A percentile compares a stretch with the other conserved stretches of the same genome.
phyloP scores from a whole-genome alignment of 495 filamentous ascomycete species.

The Neurospora intermedia region DNA sequence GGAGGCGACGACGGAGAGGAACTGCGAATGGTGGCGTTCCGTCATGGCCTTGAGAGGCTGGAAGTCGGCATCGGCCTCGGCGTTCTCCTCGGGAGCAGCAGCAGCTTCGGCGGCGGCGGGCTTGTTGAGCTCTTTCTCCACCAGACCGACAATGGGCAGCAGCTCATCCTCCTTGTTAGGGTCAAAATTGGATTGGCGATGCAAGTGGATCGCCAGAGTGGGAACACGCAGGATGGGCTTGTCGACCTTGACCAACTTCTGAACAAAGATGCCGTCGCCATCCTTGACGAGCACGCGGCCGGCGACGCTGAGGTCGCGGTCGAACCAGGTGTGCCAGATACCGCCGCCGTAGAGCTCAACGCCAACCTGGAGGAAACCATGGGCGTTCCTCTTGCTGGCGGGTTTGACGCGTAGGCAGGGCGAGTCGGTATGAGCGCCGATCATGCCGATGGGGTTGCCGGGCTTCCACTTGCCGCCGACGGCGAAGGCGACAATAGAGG shows the following conservation, averaged over 20 bases:
- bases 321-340: constrained; percentile 79
- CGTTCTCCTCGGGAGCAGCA: constrained; percentile 24
- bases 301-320: constrained; percentile 85
- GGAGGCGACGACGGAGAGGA: constrained; percentile 77
- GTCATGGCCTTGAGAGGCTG: constrained; percentile 63
- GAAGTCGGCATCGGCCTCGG: constrained; percentile 43
- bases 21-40: constrained; percentile 80
- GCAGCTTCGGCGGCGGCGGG: constrained; percentile 23
- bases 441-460: constrained; percentile 87
- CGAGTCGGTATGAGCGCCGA: constrained; percentile 95
- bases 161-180: constrained; percentile 97
- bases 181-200: constrained; percentile 69
- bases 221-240: constrained; percentile 86
- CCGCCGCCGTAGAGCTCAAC: constrained; percentile 96
- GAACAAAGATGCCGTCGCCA: constrained; percentile 60
- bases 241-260: constrained; percentile 84
- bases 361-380: constrained; percentile 90
- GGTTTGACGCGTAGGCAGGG: constrained; percentile 86
- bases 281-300: constrained; percentile 76
- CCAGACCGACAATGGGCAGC: constrained; percentile 83
- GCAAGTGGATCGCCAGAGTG: constrained; percentile 86
- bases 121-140: constrained; percentile 77
- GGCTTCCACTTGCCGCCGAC: constrained; percentile 89
- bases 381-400: constrained; percentile 69
- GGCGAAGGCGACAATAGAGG: constrained; percentile 88